Conservation (phyloP, 1,284 basidiomycete genomes). For the Meira miltonrushii region DNA sequence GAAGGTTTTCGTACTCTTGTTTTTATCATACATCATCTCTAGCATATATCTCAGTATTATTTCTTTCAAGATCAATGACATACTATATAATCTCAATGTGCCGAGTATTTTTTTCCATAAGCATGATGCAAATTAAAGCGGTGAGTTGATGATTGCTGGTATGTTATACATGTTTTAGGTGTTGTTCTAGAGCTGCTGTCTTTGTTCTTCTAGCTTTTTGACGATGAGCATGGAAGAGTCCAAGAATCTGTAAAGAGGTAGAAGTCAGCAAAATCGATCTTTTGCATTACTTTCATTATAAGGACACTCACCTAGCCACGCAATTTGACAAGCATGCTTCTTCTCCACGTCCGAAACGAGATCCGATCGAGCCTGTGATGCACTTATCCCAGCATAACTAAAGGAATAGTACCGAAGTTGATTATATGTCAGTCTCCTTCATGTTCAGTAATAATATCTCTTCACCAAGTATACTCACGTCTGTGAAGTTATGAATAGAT, state of each 20-base stretch:
- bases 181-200: constrained; percentile 16
- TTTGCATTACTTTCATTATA: neutral
- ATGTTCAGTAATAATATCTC: constrained; percentile 11
- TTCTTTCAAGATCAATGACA: no score
- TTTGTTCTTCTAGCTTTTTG: constrained; percentile 65
- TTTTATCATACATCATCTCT: neutral
- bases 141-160: neutral
- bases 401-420: neutral
- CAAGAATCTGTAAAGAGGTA: constrained; percentile 64
- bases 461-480: constrained; percentile 49
- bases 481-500: constrained; percentile 55
- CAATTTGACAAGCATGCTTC: constrained; percentile 81
- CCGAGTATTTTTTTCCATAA: no score
- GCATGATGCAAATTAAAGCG: no score
- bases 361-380: constrained; percentile 75
- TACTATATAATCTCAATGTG: no score
- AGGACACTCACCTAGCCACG: constrained; percentile 60
- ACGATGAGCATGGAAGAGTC: constrained; percentile 65
- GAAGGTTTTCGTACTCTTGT: constrained; percentile 2
- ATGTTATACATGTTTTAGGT: neutral
- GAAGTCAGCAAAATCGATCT: neutral
- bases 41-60: neutral
- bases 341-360: constrained; percentile 76
- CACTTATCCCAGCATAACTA: constrained; percentile 60
- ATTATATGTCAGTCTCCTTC: neutral